phyloP scores from a whole-genome alignment of 2,329 filamentous ascomycete genomes.

The Sclerotinia spermophila region DNA sequence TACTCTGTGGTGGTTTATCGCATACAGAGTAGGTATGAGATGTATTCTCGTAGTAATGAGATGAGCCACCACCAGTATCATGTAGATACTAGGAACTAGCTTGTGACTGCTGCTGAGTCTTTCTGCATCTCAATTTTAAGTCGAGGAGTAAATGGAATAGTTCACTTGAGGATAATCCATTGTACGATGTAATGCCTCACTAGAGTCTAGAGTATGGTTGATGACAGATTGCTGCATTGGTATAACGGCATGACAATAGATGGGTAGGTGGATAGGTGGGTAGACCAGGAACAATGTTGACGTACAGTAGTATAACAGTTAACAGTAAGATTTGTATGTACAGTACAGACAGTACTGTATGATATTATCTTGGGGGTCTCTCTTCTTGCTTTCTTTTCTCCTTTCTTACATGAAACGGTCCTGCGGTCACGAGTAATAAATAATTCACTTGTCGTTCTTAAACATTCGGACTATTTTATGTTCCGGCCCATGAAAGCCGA shows the following conservation, averaged over 20 bases:
- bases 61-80: neutral
- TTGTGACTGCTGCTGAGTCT: neutral
- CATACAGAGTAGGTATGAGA: neutral
- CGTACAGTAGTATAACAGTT: neutral
- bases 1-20: neutral
- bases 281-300: neutral
- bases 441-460: neutral
- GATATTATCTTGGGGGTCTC: too few species aligned
- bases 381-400: neutral
- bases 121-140: too few species aligned
- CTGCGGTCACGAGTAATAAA: neutral
- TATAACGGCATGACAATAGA: neutral
- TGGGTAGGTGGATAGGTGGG: neutral
- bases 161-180: too few species aligned
- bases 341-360: too few species aligned
- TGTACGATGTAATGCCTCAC: neutral
- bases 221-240: neutral
- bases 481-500: neutral
- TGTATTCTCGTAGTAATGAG: neutral
- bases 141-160: too few species aligned
- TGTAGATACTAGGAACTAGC: neutral
- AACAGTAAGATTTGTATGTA: neutral
- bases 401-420: neutral
- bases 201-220: neutral
- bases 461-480: neutral